Conservation (phyloP, 129 eudicot genomes). For the Helianthus tuberosus region DNA sequence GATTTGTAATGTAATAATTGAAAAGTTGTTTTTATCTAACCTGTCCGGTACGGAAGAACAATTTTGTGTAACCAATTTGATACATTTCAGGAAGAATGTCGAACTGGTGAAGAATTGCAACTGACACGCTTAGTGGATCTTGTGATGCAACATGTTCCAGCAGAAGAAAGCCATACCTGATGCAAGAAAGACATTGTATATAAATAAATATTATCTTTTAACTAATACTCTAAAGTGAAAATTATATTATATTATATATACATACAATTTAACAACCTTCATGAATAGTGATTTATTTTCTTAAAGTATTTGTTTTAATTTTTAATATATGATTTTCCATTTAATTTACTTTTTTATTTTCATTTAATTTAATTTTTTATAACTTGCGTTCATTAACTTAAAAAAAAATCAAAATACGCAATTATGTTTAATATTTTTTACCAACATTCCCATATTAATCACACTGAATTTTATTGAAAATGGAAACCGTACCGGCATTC, state of each 20-base stretch:
- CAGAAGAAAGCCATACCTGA: constrained; percentile 91
- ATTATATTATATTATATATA: neutral
- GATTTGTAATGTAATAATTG: neutral
- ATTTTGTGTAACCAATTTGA: constrained; percentile 92
- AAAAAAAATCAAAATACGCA: too few relatives aligned
- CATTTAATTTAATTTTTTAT: too few relatives aligned
- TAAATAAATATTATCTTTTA: neutral
- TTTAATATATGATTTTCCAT: too few relatives aligned
- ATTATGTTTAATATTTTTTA: too few relatives aligned
- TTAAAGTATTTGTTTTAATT: too few relatives aligned
- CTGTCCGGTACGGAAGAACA: constrained; percentile 97
- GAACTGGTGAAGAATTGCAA: constrained; percentile 92
- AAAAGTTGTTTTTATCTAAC: constrained; percentile 33
- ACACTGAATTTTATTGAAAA: too few relatives aligned
- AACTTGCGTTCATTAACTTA: too few relatives aligned
- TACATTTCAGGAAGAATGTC: constrained; percentile 93
- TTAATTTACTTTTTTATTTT: too few relatives aligned
- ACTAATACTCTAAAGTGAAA: neutral
- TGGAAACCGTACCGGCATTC: too few relatives aligned
- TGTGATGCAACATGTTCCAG: constrained; percentile 74
- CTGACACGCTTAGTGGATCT: constrained; percentile 89
- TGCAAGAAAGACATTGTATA: constrained; percentile 21
- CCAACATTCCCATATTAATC: too few relatives aligned
- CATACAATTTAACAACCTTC: too few relatives aligned
- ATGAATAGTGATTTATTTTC: too few relatives aligned